Base-by-base conservation (phyloP, 2,329 filamentous ascomycete species). In the Fusarium globosum region DNA sequence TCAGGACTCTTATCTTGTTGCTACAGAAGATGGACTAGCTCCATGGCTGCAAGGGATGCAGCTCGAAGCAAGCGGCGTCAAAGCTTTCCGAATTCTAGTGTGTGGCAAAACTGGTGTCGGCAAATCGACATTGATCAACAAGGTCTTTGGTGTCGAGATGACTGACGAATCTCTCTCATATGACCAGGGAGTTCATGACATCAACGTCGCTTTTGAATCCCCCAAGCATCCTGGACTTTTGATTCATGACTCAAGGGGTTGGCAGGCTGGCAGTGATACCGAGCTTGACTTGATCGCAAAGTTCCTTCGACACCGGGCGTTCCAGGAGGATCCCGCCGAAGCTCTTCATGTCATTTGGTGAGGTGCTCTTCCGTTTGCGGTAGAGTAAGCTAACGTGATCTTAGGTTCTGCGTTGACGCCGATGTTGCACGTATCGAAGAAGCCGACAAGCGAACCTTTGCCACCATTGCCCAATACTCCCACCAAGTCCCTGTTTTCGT, bases 71-170 rank as follows among this genome's bases (percentile, higher is more conserved):
- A 78, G 76, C 39, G 73, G 73, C 3, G 76, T 78, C 4, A 78
- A 76, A 26, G 76, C 76, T 12, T 78, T 78, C 16, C 67, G 76
- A 49, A 78, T 78, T 2, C 23, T 78, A 2, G 76, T 78, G 1
- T 78, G 76, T 2, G 76, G 76, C 4, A 78, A 78, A 35, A 78
- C 76, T 7, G 76, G 76, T 1, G 76, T 78, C 1, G 76, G 76
- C 1, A 78, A 78, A 7, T 78, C 76, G n/a, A 78, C 76, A 1
- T 30, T 78, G n/a, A 78, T 78, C 46, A 78, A 78, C 56, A 78
- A 76, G 20, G 76, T 78, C 7, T 78, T 78, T 53, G 76, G 76
- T 2, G 76, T 78, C 28, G 76, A 78, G 33, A 75, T 78, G 69
- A 78, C 76, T 0, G 68, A 69, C 1, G 76, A 78, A 56, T 78